Evolutionary conservation across 2,329 filamentous ascomycete species (phyloP), one percentile per base, ranked within the genome.

Genomic region (Penicillium sp.): DNA sequence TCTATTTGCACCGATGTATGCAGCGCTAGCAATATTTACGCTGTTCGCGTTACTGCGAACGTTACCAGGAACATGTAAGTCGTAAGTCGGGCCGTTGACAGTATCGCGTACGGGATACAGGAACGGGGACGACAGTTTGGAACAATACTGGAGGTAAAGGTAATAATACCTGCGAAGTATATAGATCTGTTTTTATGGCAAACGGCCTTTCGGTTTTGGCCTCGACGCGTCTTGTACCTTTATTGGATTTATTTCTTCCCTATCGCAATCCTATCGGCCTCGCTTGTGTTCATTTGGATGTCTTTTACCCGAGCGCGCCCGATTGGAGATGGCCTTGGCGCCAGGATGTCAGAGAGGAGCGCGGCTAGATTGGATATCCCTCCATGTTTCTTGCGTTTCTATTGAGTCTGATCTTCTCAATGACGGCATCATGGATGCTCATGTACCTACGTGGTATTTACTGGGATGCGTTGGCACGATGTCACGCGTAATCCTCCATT

Each of bases 61-160:
- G 31, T 62, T 62, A 62, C 60, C 59, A 62, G 59, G 59, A 57
- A 60, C 57, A 43, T 8, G 48, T 58, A 58, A 48, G 42, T 33
- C 24, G 39, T 41, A 41, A 24, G 35, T 44, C 10, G 40, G 44
- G 44, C 30, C 39, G 33, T 47, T 28, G 46, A 48, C 48, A 58
- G 60, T 62, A 62, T 61, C 51, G 47, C 43, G 60, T 61, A 61
- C 44, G 39, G 43, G 39, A 46, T 55, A 53, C 47, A 40, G 24
- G 41, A 52, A 41, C 41, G 30, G 46, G 27, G 22, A 51, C 52
- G 27, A 48, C 44, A 28, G 5, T 46, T 18, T 30, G 36, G 36
- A 49, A 53, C 45, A 36, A 44, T 52, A 52, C 41, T 35, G 22
- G 54, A 28, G 27, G 54, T 51, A 46, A 49, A 48, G 50, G 54